Evolutionary conservation across 345 rosid genomes (phyloP).

Genomic region (Syzygium jambos): DNA sequence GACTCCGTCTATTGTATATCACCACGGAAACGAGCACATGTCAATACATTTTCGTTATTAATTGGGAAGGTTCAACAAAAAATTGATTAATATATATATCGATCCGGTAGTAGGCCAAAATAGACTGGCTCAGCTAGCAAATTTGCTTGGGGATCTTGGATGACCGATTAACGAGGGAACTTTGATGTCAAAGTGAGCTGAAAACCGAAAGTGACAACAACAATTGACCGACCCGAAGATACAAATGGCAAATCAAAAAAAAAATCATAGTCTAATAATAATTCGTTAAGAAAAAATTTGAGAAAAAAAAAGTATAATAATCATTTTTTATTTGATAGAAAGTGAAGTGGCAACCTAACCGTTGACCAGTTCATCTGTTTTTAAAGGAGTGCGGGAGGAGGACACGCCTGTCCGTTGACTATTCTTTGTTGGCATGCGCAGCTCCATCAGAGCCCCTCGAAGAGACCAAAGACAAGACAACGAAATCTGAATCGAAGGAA

Average conservation of each 20-base stretch:
- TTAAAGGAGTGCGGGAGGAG: not conserved
- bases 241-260: not conserved
- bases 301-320: not conserved
- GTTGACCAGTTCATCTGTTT: not conserved
- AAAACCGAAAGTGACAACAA: not conserved
- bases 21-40: not conserved
- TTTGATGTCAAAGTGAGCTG: not conserved
- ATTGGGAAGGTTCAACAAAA: not conserved
- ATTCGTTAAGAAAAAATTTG: not conserved
- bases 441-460: not conserved
- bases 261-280: not conserved
- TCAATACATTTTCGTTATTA: not conserved
- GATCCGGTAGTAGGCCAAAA: not conserved
- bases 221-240: not conserved
- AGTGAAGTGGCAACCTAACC: not conserved
- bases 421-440: not conserved
- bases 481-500: not conserved
- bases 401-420: not conserved
- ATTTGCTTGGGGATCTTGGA: not conserved
- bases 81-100: not conserved
- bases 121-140: not conserved
- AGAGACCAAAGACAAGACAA: not conserved
- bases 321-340: not conserved
- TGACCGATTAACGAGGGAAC: not conserved
- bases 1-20: accelerated